These are phyloP conservation scores for Cadophora sp. DNA, from an alignment of 2,329 filamentous ascomycete genomes.

Conservation along the genomic window DNA sequence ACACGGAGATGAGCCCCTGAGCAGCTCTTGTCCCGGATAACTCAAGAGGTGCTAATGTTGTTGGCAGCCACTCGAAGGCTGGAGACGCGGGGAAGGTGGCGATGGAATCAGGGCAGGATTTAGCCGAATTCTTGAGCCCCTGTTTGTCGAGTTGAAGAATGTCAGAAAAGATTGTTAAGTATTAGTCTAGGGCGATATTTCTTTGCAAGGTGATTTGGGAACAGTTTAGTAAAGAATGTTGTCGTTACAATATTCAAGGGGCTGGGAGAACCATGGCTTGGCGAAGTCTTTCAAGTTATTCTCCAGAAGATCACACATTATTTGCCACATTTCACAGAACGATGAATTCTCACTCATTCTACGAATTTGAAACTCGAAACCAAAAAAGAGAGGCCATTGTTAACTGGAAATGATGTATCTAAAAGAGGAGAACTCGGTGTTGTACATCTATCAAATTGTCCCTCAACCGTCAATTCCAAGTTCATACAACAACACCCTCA, in stretches of 20 bases:
- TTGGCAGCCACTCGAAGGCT: not conserved
- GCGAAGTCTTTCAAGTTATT: not conserved
- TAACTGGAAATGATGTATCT: not conserved
- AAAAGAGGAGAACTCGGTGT: not conserved
- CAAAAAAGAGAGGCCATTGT: not conserved
- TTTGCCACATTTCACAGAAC: too few species aligned
- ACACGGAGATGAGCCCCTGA: slow-evolving; percentile 6
- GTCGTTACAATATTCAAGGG: too few species aligned
- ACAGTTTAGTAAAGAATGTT: too few species aligned
- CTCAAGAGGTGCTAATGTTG: not conserved
- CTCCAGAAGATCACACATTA: not conserved
- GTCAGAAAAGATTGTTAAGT: too few species aligned
- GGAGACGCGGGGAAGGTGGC: slow-evolving; percentile 13
- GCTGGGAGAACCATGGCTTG: not conserved
- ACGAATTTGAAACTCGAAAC: not conserved
- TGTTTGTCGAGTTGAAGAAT: too few species aligned
- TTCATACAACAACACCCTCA: slow-evolving; percentile 20
- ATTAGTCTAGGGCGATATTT: too few species aligned
- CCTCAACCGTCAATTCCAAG: not conserved
- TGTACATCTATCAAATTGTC: not conserved
- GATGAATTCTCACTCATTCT: too few species aligned
- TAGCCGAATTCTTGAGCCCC: slow-evolving; percentile 7
- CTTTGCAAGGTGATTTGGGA: too few species aligned
- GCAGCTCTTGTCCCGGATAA: not conserved
- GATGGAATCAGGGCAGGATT: not conserved